Base-by-base conservation (phyloP, 2,329 filamentous ascomycete genomes). In the Exophiala sideris region DNA sequence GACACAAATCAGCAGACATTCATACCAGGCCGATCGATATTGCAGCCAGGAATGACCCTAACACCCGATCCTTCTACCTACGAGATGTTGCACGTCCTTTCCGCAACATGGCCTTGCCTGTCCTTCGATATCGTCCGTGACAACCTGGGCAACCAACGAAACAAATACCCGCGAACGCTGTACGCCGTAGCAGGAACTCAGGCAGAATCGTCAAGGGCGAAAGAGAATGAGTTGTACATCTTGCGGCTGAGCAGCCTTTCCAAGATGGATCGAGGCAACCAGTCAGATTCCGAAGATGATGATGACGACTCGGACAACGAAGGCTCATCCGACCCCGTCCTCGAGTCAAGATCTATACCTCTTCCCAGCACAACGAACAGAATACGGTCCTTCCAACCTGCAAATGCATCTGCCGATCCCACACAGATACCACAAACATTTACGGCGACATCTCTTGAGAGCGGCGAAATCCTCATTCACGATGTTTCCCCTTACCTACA, bases 111-210 rank as follows among this genome's bases (percentile, higher is more conserved):
- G 94, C 94, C 94, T 2, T 99, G 94, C 70, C 81, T 99, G 12
- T 97, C 92, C 1, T 96, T 96, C 73, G 94, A 97, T 70, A 87
- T 99, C 56, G 74, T 99, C 59, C 86, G 81, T 65, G 94, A 99
- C 73, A 79, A 80, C 48, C 81, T 99, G 14, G 94, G 94, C 62
- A 87, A 96, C 68, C 85, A 90, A 71, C 87, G 94, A 67, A 95
- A 87, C 71, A 85, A 87, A n/a, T 99, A 95, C 73, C 94, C 94
- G 21, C 90, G 91, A 47, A 96, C 92, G 55, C 87, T 96, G 75
- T 99, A 97, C 75, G 87, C 91, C 9, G 91, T 97, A 32, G 86
- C 91, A 14, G 94, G 94, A 56, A 99, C 94, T 10, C 94, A 99
- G 76, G 94, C 94, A 36, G 91, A 92, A 65, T 78, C 75, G 54